Percentiles rank a stretch among this genome's conserved stretches.
Conservation (phyloP, 2,329 filamentous ascomycete genomes). For the Cordyceps sp. region DNA sequence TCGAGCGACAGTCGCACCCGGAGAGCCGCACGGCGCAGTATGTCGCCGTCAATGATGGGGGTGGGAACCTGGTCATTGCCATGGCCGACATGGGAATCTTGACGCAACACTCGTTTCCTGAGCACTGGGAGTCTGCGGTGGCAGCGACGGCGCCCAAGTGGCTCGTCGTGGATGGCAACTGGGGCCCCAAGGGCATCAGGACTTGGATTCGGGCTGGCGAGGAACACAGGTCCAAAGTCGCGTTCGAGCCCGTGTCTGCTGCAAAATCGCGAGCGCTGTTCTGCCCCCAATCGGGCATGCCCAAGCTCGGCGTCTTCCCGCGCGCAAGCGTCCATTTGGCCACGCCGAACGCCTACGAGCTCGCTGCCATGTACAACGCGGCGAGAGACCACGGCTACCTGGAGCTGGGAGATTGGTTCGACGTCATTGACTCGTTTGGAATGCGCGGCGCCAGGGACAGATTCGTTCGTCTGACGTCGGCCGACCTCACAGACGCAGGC, state of each 20-base stretch:
- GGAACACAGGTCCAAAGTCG: slow-evolving; percentile 38
- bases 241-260: slow-evolving; percentile 80
- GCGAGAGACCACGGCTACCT: slow-evolving; percentile 53
- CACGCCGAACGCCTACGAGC: slow-evolving; percentile 72
- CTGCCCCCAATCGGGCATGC: slow-evolving; percentile 19
- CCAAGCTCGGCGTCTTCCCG: slow-evolving; percentile 37
- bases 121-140: slow-evolving; percentile 45
- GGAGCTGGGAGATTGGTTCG: slow-evolving; percentile 59
- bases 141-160: slow-evolving; percentile 46
- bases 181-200: slow-evolving; percentile 48
- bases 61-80: slow-evolving; percentile 73
- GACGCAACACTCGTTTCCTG: slow-evolving; percentile 32
- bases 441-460: slow-evolving; percentile 58
- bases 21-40: slow-evolving; percentile 72
- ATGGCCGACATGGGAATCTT: slow-evolving; percentile 95
- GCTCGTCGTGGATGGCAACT: slow-evolving; percentile 79
- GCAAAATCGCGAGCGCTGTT: slow-evolving; percentile 63
- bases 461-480: slow-evolving; percentile 51
- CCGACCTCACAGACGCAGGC: slow-evolving; percentile 56
- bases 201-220: slow-evolving; percentile 51
- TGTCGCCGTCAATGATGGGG: slow-evolving; percentile 69
- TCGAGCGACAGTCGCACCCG: slow-evolving; percentile 29
- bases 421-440: slow-evolving; percentile 60
- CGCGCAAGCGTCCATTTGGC: slow-evolving; percentile 51
- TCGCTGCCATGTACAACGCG: slow-evolving; percentile 59